Evolutionary conservation across 768 basidiomycete species (phyloP).

Genomic region (Boletus reticuloceps): DNA sequence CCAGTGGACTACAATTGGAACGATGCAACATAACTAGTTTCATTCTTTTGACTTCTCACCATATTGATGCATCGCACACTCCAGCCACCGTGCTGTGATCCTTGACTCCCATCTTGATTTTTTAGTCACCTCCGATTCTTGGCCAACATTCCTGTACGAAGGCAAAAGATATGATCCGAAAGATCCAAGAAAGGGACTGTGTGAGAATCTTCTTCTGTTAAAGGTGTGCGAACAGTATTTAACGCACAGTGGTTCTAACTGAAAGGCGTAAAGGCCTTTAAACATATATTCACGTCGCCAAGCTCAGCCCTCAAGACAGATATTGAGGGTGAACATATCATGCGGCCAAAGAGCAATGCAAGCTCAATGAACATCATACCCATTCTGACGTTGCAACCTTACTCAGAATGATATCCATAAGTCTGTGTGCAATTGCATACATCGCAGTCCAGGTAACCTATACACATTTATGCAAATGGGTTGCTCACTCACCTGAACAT

Average conservation of each 20-base stretch:
- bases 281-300: background rate
- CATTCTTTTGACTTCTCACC: too few relatives aligned
- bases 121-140: background rate
- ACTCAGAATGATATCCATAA: background rate
- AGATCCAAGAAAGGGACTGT: background rate
- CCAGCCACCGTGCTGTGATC: background rate
- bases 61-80: too few relatives aligned
- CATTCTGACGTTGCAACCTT: background rate
- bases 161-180: background rate
- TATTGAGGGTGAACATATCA: too few relatives aligned
- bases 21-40: too few relatives aligned
- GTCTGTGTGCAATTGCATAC: background rate
- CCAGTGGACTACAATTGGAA: too few relatives aligned
- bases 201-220: background rate
- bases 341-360: background rate
- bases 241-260: background rate
- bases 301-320: background rate
- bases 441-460: background rate
- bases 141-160: background rate
- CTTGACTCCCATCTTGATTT: background rate
- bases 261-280: background rate
- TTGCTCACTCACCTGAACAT: background rate
- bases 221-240: background rate
- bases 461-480: too few relatives aligned
- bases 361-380: background rate